Percentiles rank a stretch among this genome's conserved stretches.
Evolutionary conservation across 139 green algal species (phyloP).

Genomic region (Mychonastes homosphaera): DNA sequence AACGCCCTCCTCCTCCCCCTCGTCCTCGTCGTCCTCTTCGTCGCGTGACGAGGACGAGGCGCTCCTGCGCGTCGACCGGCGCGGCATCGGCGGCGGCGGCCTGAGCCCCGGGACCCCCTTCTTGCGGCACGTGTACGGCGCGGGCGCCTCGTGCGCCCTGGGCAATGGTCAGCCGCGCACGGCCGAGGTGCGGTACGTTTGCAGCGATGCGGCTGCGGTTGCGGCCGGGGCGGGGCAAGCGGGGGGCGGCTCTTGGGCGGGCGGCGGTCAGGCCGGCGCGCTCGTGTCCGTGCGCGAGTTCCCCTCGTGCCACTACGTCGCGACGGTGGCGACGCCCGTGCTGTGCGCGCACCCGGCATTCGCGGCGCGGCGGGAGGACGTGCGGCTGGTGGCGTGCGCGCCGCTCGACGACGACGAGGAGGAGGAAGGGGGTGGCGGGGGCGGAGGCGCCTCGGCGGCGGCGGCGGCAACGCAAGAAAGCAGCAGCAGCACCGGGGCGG

Average conservation of each 20-base stretch:
- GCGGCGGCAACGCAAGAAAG: background rate
- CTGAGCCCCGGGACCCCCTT: background rate
- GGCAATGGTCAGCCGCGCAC: background rate
- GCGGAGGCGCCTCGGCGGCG: background rate
- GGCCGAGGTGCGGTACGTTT: conserved; percentile 55
- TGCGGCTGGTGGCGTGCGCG: background rate
- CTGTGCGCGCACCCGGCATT: conserved; percentile 64
- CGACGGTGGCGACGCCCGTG: conserved; percentile 51
- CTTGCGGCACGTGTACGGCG: background rate
- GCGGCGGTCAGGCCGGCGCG: conserved; percentile 25
- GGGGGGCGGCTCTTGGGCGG: no score
- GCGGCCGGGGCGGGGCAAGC: no score
- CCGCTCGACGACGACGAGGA: background rate
- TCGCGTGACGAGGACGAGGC: no score
- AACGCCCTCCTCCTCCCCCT: no score
- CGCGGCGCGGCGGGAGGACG: conserved; percentile 3
- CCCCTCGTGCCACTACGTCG: conserved; percentile 63
- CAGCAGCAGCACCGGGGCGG: background rate
- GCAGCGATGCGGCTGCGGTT: no score
- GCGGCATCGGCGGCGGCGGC: background rate
- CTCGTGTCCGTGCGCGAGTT: conserved; percentile 60
- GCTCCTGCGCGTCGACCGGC: no score
- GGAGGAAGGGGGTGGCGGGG: background rate
- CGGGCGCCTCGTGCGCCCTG: background rate
- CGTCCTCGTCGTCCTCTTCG: no score